Base-by-base conservation (phyloP, 164 flowering plant species). In the Platanus orientalis region DNA sequence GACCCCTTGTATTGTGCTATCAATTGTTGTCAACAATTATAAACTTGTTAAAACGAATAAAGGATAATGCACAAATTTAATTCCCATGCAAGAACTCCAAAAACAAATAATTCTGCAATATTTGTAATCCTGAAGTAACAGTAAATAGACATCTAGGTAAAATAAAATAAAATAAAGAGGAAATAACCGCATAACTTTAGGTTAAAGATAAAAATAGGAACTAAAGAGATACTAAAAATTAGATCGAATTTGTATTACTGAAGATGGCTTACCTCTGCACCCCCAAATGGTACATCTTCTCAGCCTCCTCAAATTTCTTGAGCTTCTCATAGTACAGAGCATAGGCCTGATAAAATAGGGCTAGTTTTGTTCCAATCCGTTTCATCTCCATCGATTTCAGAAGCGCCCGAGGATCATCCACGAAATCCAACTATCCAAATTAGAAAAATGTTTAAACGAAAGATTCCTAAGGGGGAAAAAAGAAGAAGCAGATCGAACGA, bases 311-410 rank as follows among this genome's bases (percentile, higher is more conserved):
- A 73, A 81, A 91, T 69, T 76, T 91, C 79, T 89, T 94, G 62
- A 73, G 69, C 80, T 88, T 94, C 76, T 89, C 99, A 70, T 81
- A 88, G 70, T 83, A 84, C 30, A 91, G 81, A 63, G 93, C 96
- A 81, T 89, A 89, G 1, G 99, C 99, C 75, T 85, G 93, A 72
- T 94, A 94, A 75, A 83, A 94, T 49, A 91, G 63, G 11, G 96
- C 76, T 61, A 72, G 66, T 62, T 81, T 91, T 34, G 61, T 53
- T 54, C 97, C 99, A 29, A 94, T 89, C 26, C 57, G 66, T 60
- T 81, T 85, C 56, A 13, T 65, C 75, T 88, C 97, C 99, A 94
- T 89, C 17, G 79, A 72, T 45, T 66, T 78, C 71, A 94, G 52
- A 30, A 89, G 63, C 2, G 62, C 75, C 57, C 65, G 77, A 11